phyloP scores from a whole-genome alignment of 495 filamentous ascomycete genomes.

The Amorphotheca resinae region DNA sequence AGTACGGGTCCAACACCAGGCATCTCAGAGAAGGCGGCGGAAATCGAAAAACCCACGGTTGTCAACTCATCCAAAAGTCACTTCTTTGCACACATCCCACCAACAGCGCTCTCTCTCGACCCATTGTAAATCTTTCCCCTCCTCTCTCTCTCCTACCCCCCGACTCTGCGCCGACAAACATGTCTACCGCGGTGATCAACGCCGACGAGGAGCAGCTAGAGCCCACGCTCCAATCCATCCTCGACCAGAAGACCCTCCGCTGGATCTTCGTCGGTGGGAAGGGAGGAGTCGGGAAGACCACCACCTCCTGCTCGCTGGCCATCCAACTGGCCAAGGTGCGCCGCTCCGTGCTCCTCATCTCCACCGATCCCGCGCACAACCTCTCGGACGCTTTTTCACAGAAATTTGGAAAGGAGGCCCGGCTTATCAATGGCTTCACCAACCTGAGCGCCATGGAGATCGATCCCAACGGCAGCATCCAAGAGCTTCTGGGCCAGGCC shows the following conservation, averaged over 20 bases:
- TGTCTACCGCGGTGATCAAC: conserved; percentile 39
- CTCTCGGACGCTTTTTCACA: conserved; percentile 95
- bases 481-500: conserved; percentile 77
- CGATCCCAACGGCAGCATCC: conserved; percentile 94
- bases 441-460: conserved; percentile 99
- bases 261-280: conserved; percentile 99
- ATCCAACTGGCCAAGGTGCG: conserved; percentile 96
- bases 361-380: conserved; percentile 97
- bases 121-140: too few species aligned
- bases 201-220: conserved; percentile 67
- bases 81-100: too few species aligned
- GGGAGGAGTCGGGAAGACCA: conserved; percentile 99
- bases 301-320: conserved; percentile 92
- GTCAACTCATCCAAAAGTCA: too few species aligned
- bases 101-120: too few species aligned
- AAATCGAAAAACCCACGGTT: too few species aligned
- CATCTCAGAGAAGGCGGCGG: too few species aligned
- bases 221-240: conserved; percentile 84
- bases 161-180: neutral
- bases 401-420: conserved; percentile 98
- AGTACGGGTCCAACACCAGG: too few species aligned
- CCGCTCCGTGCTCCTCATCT: conserved; percentile 92
- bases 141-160: neutral
- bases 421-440: conserved; percentile 78
- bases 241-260: conserved; percentile 85